A percentile compares a stretch with the other conserved stretches of the same genome.
These are phyloP conservation scores for Conringia planisiliqua DNA, from an alignment of 345 rosid genomes.

Conservation along the genomic window DNA sequence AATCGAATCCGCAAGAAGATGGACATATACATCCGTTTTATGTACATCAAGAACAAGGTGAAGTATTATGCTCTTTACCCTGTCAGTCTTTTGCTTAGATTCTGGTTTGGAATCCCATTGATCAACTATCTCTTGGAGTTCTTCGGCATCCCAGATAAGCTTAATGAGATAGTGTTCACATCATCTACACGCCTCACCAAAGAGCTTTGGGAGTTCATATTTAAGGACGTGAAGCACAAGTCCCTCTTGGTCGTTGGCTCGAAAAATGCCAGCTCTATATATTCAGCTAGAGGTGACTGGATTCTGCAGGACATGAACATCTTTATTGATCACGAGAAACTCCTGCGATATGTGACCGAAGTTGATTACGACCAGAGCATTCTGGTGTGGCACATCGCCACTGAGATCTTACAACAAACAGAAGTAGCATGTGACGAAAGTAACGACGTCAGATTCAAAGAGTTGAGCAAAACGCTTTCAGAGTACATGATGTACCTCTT, in stretches of 20 bases:
- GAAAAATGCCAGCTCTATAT: constrained; percentile 35
- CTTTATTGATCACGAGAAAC: not conserved
- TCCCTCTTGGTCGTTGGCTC: constrained; percentile 25
- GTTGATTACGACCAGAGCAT: constrained; percentile 38
- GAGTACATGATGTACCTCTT: constrained; percentile 59
- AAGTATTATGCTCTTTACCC: not conserved
- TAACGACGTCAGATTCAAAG: not conserved
- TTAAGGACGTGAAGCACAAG: constrained; percentile 32
- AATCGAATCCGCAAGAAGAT: not conserved
- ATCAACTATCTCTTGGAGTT: not conserved
- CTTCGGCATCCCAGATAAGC: constrained; percentile 24
- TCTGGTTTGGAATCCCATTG: not conserved
- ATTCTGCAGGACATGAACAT: constrained; percentile 11
- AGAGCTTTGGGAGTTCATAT: constrained; percentile 46
- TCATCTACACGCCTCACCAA: constrained; percentile 31
- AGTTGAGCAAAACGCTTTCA: constrained; percentile 40
- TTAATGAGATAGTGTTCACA: constrained; percentile 30
- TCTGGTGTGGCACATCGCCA: constrained; percentile 52
- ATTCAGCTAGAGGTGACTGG: constrained; percentile 47
- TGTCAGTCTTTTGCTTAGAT: not conserved
- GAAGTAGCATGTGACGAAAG: not conserved
- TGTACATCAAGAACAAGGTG: not conserved
- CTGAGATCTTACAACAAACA: constrained; percentile 41
- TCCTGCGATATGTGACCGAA: constrained; percentile 32
- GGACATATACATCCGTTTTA: not conserved